phyloP scores from a whole-genome alignment of 768 basidiomycete genomes.

The Chalciporus piperatus region DNA sequence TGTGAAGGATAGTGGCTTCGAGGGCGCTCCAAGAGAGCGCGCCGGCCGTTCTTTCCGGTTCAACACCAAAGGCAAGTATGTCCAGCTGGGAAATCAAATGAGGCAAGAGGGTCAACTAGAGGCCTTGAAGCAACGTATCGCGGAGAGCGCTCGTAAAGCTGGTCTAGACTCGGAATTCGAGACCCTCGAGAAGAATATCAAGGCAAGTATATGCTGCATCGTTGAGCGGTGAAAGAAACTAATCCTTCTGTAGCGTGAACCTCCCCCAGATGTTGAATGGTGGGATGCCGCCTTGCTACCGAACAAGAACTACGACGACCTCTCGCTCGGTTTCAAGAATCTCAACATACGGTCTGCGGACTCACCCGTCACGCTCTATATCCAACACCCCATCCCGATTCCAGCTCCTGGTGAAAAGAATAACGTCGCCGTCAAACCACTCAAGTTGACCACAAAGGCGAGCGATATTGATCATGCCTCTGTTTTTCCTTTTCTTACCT shows the following conservation, averaged over 20 bases:
- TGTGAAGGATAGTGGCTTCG: slow-evolving; percentile 62
- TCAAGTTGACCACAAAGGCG: slow-evolving; percentile 91
- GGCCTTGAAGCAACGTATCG: slow-evolving; percentile 88
- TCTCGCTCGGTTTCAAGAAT: slow-evolving; percentile 52
- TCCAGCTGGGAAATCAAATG: slow-evolving; percentile 67
- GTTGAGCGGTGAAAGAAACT: neutral
- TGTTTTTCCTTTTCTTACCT: neutral
- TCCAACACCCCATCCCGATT: slow-evolving; percentile 97
- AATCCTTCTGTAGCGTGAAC: slow-evolving; percentile 56
- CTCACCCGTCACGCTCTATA: slow-evolving; percentile 83
- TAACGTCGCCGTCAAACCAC: slow-evolving; percentile 70
- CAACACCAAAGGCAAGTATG: slow-evolving; percentile 91
- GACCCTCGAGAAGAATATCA: slow-evolving; percentile 84
- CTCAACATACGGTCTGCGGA: slow-evolving; percentile 63
- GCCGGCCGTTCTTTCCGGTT: slow-evolving; percentile 74
- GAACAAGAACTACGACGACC: slow-evolving; percentile 74
- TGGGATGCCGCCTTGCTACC: slow-evolving; percentile 92
- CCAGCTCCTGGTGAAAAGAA: slow-evolving; percentile 87
- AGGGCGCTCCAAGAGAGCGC: slow-evolving; percentile 72
- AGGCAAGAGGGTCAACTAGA: slow-evolving; percentile 80
- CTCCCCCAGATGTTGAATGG: slow-evolving; percentile 93
- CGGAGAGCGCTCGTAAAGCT: slow-evolving; percentile 88
- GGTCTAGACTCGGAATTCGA: slow-evolving; percentile 93
- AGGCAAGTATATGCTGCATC: slow-evolving; percentile 44
- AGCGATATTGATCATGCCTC: neutral